Evolutionary conservation across 2,329 filamentous ascomycete species (phyloP).

Genomic region (Beauveria caledonica): DNA sequence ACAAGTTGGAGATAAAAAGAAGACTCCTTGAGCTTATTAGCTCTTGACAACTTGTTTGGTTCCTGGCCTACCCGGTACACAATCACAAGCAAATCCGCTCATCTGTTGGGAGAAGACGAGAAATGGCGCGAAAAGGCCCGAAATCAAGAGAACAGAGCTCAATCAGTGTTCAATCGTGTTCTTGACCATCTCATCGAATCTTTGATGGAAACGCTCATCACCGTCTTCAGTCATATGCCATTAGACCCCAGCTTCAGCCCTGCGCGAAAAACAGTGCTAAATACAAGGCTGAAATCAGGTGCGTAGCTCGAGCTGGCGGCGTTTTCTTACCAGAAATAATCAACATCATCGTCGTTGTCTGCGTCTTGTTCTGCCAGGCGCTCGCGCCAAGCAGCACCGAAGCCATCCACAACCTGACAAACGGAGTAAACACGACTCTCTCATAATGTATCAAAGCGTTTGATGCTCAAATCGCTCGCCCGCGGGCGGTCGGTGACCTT

Average conservation of each 20-base stretch:
- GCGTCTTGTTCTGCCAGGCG: neutral
- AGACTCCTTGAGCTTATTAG: neutral
- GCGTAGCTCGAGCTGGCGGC: neutral
- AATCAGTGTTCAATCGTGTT: too few relatives aligned
- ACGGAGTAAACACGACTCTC: neutral
- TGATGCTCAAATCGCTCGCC: neutral
- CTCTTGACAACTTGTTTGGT: neutral
- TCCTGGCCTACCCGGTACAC: neutral
- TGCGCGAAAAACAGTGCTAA: neutral
- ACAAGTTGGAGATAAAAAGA: neutral
- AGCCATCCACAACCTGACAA: neutral
- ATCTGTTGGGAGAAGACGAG: neutral
- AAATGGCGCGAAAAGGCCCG: too few relatives aligned
- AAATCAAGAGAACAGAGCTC: too few relatives aligned
- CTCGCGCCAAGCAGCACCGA: neutral
- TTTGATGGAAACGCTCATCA: too few relatives aligned
- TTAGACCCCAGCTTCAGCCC: neutral
- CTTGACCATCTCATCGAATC: too few relatives aligned
- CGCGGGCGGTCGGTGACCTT: neutral
- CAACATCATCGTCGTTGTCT: too few relatives aligned
- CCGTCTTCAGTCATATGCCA: too few relatives aligned
- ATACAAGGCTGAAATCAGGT: neutral
- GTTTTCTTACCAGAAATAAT: too few relatives aligned
- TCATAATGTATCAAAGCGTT: too few relatives aligned
- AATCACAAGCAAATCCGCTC: neutral